A percentile compares a stretch with the other conserved stretches of the same genome.
Evolutionary conservation across 2,329 filamentous ascomycete species (phyloP).

Genomic region (Sporothrix mexicana): DNA sequence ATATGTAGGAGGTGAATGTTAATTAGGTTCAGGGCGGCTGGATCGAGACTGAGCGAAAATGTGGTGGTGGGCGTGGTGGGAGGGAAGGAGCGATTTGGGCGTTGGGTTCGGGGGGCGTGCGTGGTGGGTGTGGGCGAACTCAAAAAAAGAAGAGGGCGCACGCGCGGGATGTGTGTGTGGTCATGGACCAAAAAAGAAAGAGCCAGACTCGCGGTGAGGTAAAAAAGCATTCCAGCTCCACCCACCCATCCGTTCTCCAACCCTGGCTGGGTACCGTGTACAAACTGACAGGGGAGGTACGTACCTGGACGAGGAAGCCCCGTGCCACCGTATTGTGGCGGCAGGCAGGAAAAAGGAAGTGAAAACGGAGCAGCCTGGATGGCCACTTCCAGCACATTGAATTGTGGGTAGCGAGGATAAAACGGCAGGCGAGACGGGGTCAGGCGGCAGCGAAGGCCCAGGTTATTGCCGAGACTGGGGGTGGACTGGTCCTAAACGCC

Average conservation of each 20-base stretch:
- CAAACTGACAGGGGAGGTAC: slow-evolving; percentile 35
- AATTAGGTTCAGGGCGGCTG: slow-evolving; percentile 38
- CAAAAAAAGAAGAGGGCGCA: slow-evolving; percentile 33
- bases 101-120: slow-evolving; percentile 28
- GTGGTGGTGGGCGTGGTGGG: slow-evolving; percentile 35
- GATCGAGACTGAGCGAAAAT: slow-evolving; percentile 35
- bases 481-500: background rate
- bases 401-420: slow-evolving; percentile 5
- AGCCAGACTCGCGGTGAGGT: slow-evolving; percentile 39
- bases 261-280: slow-evolving; percentile 36
- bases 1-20: slow-evolving; percentile 36
- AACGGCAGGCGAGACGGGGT: slow-evolving; percentile 25
- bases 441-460: slow-evolving; percentile 21
- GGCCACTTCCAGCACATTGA: slow-evolving; percentile 26
- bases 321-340: slow-evolving; percentile 28
- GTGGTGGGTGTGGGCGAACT: slow-evolving; percentile 29
- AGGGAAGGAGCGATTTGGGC: slow-evolving; percentile 34
- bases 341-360: slow-evolving; percentile 2
- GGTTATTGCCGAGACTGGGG: background rate
- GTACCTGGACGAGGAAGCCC: slow-evolving; percentile 29
- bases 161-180: slow-evolving; percentile 37
- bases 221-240: slow-evolving; percentile 35
- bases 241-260: slow-evolving; percentile 32
- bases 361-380: background rate
- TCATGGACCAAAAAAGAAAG: slow-evolving; percentile 34